A percentile compares a stretch with the other conserved stretches of the same genome.
These are phyloP conservation scores for Kwoniella pini DNA, from an alignment of 768 basidiomycete species.

Conservation along the genomic window DNA sequence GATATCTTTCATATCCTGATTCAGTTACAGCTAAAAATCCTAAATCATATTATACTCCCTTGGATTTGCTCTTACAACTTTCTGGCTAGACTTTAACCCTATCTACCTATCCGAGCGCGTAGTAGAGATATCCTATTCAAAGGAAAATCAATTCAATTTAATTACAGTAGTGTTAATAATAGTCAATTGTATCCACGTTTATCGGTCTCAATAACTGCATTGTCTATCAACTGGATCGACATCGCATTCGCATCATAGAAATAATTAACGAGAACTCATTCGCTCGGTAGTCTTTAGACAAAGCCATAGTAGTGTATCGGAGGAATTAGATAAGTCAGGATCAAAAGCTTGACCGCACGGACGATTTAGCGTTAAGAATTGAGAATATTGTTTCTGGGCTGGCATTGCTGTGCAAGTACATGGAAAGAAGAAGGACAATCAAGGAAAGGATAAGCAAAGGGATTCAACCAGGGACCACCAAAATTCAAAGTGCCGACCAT, in stretches of 20 bases:
- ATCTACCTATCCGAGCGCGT: no score
- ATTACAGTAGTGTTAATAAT: neutral
- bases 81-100: no score
- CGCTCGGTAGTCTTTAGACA: no score
- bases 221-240: neutral
- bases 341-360: neutral
- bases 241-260: no score
- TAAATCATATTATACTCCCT: neutral
- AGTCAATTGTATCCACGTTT: neutral
- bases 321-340: neutral
- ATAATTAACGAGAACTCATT: no score
- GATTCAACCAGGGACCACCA: neutral
- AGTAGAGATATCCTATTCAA: neutral
- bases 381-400: neutral
- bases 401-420: neutral
- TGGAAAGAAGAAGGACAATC: neutral
- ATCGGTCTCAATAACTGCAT: neutral
- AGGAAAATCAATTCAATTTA: slow-evolving; percentile 1
- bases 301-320: neutral
- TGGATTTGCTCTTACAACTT: slow-evolving; percentile 3
- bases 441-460: neutral
- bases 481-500: neutral
- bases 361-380: neutral
- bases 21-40: slow-evolving; percentile 7
- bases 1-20: neutral